phyloP scores from a whole-genome alignment of 257 asterid species.

The Capsicum chinense region DNA sequence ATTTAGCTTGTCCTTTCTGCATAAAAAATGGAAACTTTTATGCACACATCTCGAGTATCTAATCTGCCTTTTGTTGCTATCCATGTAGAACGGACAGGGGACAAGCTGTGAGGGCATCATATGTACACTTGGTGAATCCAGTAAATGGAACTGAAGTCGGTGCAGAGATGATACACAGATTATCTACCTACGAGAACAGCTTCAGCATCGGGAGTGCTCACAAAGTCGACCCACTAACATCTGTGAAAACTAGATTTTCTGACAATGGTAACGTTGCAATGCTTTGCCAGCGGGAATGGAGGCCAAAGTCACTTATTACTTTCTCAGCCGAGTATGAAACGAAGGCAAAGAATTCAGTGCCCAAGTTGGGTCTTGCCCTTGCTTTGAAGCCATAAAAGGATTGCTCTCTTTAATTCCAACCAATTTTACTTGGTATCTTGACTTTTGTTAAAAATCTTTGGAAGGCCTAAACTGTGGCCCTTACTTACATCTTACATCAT shows the following conservation, averaged over 20 bases:
- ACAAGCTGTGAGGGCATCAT: slow-evolving; percentile 77
- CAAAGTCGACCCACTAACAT: slow-evolving; percentile 60
- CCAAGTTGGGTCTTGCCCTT: slow-evolving; percentile 71
- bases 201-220: slow-evolving; percentile 74
- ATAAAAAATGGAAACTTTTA: background rate
- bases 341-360: slow-evolving; percentile 51
- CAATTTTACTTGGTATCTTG: slow-evolving; percentile 34
- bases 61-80: slow-evolving; percentile 29
- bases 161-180: slow-evolving; percentile 81
- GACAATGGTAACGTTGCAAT: slow-evolving; percentile 70
- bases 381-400: slow-evolving; percentile 72
- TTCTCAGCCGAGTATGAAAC: slow-evolving; percentile 82
- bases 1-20: background rate
- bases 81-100: slow-evolving; percentile 73
- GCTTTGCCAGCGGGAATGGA: slow-evolving; percentile 77
- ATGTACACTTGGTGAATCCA: slow-evolving; percentile 60
- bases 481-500: slow-evolving; percentile 30
- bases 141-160: slow-evolving; percentile 72
- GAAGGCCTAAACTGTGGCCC: slow-evolving; percentile 36
- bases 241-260: slow-evolving; percentile 71
- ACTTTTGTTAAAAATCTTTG: slow-evolving; percentile 24
- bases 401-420: slow-evolving; percentile 32
- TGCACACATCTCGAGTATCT: slow-evolving; percentile 7
- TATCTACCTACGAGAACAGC: slow-evolving; percentile 63
- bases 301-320: slow-evolving; percentile 76